Evolutionary conservation across 805 yeast species (phyloP), one percentile per base, ranked within the genome.

Genomic region (Candida coleopterorum): DNA sequence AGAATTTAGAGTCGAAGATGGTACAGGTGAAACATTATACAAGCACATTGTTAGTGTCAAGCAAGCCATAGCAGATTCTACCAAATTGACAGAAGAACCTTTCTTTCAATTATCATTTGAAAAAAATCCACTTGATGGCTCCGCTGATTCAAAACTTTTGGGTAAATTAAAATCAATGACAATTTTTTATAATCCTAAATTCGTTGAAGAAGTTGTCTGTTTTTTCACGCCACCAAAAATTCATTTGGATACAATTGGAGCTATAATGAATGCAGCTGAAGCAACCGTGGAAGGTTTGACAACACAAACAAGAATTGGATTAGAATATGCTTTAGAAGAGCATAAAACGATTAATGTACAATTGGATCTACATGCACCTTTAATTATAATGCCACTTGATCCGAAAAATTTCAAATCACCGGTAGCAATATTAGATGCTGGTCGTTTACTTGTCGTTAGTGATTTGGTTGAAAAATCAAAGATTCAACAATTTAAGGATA

Each of bases 351-450:
- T 88, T 39, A 81, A 88, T 51, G 75, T 88, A 18, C 79, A 85
- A 49, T 72, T 93, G 43, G 97, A 94, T 59, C 67, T 94, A 29
- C 96, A 89, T 52, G 95, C 97, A 0, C 99, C 99, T 0, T 66
- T 93, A 46, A 78, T 94, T 16, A 82, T 90, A 7, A 49, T 93
- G 12, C 98, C 98, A 0, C 65, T 87, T 22, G 85, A 87, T 50
- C 84, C 95, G 0, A 70, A 77, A 9, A 76, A 75, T 44, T 80
- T 86, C 79, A 70, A 81, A 27, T 79, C 97, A 0, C 94, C 97
- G 0, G 95, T 95, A 45, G 85, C 89, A 3, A 77, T 93, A 14
- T 69, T 93, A 37, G 97, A 93, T 68, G 96, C 97, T 6, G 99
- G 99, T 52, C 96, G 90, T 56, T 81, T 94, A 17, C 80, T 87